Base-by-base conservation (phyloP, 768 basidiomycete genomes). In the Mycena olivaceomarginata region DNA sequence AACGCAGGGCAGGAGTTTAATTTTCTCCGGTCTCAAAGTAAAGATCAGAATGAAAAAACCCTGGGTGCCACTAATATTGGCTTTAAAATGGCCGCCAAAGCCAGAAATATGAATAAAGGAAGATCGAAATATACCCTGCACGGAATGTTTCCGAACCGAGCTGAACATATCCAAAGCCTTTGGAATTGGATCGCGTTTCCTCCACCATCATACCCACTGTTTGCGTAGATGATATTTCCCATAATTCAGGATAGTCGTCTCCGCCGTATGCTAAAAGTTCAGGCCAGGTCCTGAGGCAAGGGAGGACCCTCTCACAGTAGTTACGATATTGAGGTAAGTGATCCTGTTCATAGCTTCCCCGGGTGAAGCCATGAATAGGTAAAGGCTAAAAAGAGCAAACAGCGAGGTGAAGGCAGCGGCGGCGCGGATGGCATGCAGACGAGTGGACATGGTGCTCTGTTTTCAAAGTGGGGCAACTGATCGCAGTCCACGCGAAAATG, bases 151-250 rank as follows among this genome's bases (percentile, higher is more conserved):
- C 79, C 6, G 80, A 74, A 0, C 85, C 85, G 5, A 84, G 81
- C 4, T 85, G 83, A 31, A 84, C 77, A 46, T 85, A 82, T 48
- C 84, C 83, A 64, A 83, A 83, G 64, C 84, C 82, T 11, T 80
- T 70, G 39, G 83, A 78, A 7, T 80, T 77, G 2, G 81, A 82
- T 18, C 81, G 81, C 45, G 79, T 84, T 57, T 87, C 85, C 67
- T 87, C 85, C 5, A 83, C 75, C 12, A 70, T 53, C 65, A 84
- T 81, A 5, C 64, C 74, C 5, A 85, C 82, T 15, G 18, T 16
- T 5, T 67, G 20, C 5, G 71, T 63, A 25, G 71, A 45, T 43
- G 80, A 25, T 8, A 83, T 80, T 18, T 84, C 70, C 79, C 79
- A 82, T 18, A 74, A 48, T 43, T 80, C 75, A 20, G 85, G 85